Conservation (phyloP, 169 alveolate species). For the Cardiosporidium cionae region DNA sequence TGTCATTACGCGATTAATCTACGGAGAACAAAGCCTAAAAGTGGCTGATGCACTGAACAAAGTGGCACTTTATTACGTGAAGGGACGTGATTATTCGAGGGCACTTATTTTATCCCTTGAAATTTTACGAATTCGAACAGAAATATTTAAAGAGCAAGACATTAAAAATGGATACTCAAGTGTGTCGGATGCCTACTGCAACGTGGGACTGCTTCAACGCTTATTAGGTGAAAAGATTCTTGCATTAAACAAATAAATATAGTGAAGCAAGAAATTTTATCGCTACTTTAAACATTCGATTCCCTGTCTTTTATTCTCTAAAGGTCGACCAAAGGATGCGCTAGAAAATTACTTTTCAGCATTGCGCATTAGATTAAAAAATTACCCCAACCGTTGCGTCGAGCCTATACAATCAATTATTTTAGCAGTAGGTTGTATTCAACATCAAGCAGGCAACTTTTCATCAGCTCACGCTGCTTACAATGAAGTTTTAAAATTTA, state of each 20-base stretch:
- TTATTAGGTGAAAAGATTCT: neutral
- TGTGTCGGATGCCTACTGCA: neutral
- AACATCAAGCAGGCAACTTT: conserved; percentile 45
- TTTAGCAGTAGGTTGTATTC: conserved; percentile 43
- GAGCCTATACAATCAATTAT: conserved; percentile 4
- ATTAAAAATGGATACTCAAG: neutral
- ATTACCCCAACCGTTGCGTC: neutral
- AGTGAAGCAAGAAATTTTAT: too few species aligned
- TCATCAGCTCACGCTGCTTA: conserved; percentile 37
- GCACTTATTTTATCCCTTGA: neutral
- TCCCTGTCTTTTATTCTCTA: too few species aligned
- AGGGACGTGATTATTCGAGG: neutral
- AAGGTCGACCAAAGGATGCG: neutral
- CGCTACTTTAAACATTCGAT: too few species aligned
- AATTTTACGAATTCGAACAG: neutral
- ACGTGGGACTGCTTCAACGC: neutral
- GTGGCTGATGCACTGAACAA: neutral
- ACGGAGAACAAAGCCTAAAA: neutral
- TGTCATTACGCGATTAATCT: neutral
- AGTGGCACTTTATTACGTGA: neutral
- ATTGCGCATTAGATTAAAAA: neutral
- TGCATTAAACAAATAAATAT: too few species aligned
- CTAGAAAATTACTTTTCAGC: neutral
- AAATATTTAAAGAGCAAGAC: neutral
- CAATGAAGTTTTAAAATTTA: conserved; percentile 34